phyloP scores from a whole-genome alignment of 495 filamentous ascomycete genomes.

The Tuber brumale region DNA sequence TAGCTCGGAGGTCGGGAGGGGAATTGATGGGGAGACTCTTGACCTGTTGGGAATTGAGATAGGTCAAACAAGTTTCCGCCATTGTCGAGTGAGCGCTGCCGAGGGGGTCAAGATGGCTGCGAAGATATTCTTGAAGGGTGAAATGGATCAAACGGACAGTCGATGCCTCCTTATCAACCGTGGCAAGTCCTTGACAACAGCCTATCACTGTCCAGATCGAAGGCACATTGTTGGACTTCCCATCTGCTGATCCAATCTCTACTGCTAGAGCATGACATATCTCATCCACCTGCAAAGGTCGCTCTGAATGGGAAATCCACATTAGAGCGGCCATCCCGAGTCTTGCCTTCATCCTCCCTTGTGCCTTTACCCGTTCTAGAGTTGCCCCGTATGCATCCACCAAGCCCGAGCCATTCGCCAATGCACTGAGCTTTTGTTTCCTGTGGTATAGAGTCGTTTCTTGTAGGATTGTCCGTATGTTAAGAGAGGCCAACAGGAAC shows the following conservation, averaged over 20 bases:
- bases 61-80: not conserved
- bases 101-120: not conserved
- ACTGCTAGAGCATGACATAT: not conserved
- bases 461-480: not conserved
- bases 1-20: not conserved
- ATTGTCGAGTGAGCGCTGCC: not conserved
- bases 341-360: not conserved
- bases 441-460: not conserved
- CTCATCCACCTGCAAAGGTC: not conserved
- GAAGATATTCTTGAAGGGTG: conserved; percentile 4
- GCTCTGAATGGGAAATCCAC: not conserved
- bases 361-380: not conserved
- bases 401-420: not conserved
- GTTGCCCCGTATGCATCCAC: not conserved
- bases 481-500: not conserved
- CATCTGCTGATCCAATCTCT: not conserved
- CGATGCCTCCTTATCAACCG: not conserved
- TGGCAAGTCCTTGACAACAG: not conserved
- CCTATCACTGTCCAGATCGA: conserved; percentile 1
- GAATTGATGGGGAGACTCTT: not conserved
- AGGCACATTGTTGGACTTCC: not conserved
- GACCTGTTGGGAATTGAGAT: not conserved
- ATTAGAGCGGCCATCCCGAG: conserved; percentile 1
- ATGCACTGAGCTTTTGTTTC: not conserved
- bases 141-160: not conserved